Evolutionary conservation across 106 monocot species (phyloP).

Genomic region (Apostasia shenzhenica): DNA sequence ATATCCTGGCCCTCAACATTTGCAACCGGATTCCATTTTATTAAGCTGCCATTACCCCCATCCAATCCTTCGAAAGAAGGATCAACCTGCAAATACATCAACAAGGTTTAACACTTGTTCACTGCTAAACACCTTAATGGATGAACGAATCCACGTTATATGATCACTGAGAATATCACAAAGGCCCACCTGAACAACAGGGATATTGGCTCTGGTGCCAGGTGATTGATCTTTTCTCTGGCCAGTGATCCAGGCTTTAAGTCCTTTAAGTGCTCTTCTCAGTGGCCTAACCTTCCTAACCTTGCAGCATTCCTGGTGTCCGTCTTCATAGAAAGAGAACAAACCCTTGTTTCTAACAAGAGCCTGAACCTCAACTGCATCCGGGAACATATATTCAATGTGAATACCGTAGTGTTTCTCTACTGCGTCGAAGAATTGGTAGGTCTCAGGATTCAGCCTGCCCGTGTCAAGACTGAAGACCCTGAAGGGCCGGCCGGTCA

Average conservation of each 20-base stretch:
- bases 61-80: conserved; percentile 77
- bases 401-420: conserved; percentile 86
- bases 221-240: conserved; percentile 95
- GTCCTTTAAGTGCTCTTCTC: conserved; percentile 74
- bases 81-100: conserved; percentile 51
- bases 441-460: conserved; percentile 88
- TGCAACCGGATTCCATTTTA: conserved; percentile 94
- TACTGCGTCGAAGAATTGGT: conserved; percentile 60
- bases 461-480: conserved; percentile 98
- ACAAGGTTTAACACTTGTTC: background rate
- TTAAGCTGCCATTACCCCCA: conserved; percentile 83
- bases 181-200: conserved; percentile 68
- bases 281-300: conserved; percentile 83
- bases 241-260: conserved; percentile 92
- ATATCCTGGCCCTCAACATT: conserved; percentile 72
- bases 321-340: conserved; percentile 97
- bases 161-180: background rate
- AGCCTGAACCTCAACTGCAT: conserved; percentile 74
- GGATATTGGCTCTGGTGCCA: conserved; percentile 74
- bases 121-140: background rate
- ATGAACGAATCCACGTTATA: background rate
- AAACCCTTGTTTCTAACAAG: conserved; percentile 86
- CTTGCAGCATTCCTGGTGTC: conserved; percentile 95
- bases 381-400: conserved; percentile 96
- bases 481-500: conserved; percentile 86